These are phyloP conservation scores for Cryptococcus sp. DNA, from an alignment of 1,284 basidiomycete species.

Conservation along the genomic window DNA sequence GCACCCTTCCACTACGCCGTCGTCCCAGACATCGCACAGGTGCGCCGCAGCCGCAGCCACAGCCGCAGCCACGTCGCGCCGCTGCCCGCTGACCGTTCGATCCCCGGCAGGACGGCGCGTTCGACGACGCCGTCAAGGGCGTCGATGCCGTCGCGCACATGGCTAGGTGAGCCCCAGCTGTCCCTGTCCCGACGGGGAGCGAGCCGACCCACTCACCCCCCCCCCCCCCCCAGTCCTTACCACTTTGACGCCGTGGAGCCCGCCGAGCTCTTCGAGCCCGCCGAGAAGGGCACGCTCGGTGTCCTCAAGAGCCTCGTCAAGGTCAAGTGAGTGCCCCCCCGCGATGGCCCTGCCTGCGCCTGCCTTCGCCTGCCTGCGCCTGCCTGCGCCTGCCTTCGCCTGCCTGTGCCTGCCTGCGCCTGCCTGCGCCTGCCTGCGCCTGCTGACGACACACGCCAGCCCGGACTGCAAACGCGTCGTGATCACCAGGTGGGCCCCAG, in stretches of 20 bases:
- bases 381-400: too few species aligned
- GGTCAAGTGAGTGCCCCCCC: constrained; percentile 14
- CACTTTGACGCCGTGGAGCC: constrained; percentile 37
- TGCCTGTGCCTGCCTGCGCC: too few species aligned
- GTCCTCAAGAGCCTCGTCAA: constrained; percentile 57
- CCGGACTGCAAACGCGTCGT: constrained; percentile 62
- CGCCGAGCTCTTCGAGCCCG: constrained; percentile 58
- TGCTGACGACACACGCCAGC: constrained; percentile 21
- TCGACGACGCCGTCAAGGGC: constrained; percentile 66
- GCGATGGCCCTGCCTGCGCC: too few species aligned
- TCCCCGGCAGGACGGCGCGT: constrained; percentile 57
- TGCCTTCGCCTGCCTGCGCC: too few species aligned
- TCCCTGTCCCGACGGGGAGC: too few species aligned
- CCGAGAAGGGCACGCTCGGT: constrained; percentile 60
- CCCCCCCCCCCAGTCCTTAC: constrained; percentile 16
- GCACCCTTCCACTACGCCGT: constrained; percentile 56
- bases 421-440: too few species aligned
- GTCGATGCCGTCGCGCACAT: constrained; percentile 58
- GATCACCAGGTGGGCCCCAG: constrained; percentile 51
- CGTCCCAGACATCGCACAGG: constrained; percentile 59
- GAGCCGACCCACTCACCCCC: too few species aligned
- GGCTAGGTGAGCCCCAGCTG: constrained; percentile 11
- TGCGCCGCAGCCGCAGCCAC: constrained; percentile 29
- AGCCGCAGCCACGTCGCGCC: background rate
- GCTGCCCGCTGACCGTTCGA: background rate